Percentiles rank a stretch among this genome's conserved stretches.
phyloP scores from a whole-genome alignment of 306 rosid genomes.

The Nissolia schottii region DNA sequence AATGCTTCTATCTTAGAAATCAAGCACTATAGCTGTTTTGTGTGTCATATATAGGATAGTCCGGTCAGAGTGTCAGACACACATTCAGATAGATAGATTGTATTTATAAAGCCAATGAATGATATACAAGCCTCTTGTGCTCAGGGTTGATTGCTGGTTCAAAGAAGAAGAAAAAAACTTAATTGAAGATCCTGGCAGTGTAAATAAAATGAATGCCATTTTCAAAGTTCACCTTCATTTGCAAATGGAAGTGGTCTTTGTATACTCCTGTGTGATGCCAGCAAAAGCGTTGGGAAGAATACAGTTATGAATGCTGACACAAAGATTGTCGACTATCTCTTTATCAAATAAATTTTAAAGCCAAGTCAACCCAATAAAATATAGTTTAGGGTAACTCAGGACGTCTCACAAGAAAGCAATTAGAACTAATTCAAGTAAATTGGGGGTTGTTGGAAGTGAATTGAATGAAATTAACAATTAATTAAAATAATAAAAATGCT shows the following conservation, averaged over 20 bases:
- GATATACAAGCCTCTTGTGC: background rate
- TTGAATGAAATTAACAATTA: too few relatives aligned
- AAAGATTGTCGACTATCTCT: too few relatives aligned
- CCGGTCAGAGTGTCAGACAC: background rate
- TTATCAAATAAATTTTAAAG: too few relatives aligned
- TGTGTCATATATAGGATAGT: background rate
- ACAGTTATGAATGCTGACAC: background rate
- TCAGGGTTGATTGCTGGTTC: background rate
- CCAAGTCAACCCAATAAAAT: too few relatives aligned
- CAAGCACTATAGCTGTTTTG: background rate
- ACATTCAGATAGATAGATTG: background rate
- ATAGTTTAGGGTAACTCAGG: too few relatives aligned
- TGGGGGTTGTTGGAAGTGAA: too few relatives aligned
- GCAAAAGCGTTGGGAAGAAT: background rate
- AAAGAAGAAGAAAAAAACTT: background rate
- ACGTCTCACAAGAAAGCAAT: too few relatives aligned
- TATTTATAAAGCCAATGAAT: background rate
- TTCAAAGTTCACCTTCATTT: background rate
- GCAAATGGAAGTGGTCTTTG: constrained; percentile 15
- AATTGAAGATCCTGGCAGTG: background rate
- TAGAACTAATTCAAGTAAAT: too few relatives aligned
- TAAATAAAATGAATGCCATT: background rate
- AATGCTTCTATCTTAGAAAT: constrained; percentile 2
- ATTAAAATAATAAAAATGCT: too few relatives aligned
- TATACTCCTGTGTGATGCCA: background rate